Percentiles rank a stretch among this genome's conserved stretches.
Conservation (phyloP, 306 rosid species). For the Trifolium dubium region DNA sequence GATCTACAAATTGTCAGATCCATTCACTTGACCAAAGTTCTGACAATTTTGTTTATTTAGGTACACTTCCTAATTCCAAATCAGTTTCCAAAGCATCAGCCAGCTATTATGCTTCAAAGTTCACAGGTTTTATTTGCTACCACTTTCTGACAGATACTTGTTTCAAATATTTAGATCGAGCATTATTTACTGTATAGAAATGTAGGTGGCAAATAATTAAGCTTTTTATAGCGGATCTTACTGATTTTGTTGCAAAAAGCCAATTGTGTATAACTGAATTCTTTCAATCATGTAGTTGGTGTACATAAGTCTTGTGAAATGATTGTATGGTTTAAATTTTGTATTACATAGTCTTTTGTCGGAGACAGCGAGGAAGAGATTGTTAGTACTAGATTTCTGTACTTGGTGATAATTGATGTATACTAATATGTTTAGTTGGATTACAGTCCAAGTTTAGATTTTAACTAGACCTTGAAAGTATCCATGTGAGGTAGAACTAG, state of each 20-base stretch:
- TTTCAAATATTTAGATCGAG: not conserved
- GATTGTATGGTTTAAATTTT: conserved; percentile 13
- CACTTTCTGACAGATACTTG: conserved; percentile 19
- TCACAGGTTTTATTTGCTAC: conserved; percentile 68
- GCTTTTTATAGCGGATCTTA: conserved; percentile 1
- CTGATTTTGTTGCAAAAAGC: conserved; percentile 14
- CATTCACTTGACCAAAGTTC: conserved; percentile 18
- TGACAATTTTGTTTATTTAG: conserved; percentile 54
- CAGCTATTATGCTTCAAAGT: conserved; percentile 83
- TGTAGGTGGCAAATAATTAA: not conserved
- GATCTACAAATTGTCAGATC: conserved; percentile 19
- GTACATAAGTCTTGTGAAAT: conserved; percentile 9
- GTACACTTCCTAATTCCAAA: conserved; percentile 69
- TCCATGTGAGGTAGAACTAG: conserved; percentile 9
- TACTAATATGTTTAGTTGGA: conserved; percentile 6
- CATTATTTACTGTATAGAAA: conserved; percentile 6
- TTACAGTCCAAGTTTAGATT: conserved; percentile 6
- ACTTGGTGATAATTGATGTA: conserved; percentile 21
- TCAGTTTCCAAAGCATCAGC: conserved; percentile 96
- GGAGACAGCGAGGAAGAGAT: conserved; percentile 1
- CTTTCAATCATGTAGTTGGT: conserved; percentile 4
- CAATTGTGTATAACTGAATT: not conserved
- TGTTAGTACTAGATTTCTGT: not conserved
- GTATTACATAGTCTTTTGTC: conserved; percentile 22
- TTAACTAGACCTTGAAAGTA: conserved; percentile 4